A percentile compares a stretch with the other conserved stretches of the same genome.
Conservation (phyloP, 805 yeast genomes). For the Nakazawaea ambrosiae region DNA sequence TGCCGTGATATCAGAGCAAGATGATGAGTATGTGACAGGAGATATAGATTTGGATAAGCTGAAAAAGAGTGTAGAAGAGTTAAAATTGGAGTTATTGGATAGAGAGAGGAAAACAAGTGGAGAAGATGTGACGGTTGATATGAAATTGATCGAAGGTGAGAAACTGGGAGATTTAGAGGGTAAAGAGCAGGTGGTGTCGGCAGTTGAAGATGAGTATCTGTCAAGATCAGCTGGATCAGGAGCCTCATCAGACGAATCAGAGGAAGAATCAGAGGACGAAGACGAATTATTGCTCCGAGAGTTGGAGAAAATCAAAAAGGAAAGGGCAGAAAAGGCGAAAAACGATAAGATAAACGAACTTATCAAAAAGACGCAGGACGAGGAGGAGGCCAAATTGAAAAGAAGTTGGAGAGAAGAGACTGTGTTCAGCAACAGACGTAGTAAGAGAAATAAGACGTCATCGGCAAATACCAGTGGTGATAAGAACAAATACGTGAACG, state of each 20-base stretch:
- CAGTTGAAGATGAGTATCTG: slow-evolving; percentile 1
- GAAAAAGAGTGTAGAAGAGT: slow-evolving; percentile 14
- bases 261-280: slow-evolving; percentile 39
- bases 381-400: slow-evolving; percentile 12
- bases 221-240: too few relatives aligned
- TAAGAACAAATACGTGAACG: slow-evolving; percentile 18
- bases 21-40: slow-evolving; percentile 19
- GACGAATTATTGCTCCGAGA: slow-evolving; percentile 23
- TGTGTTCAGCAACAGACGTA: slow-evolving; percentile 19
- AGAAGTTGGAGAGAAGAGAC: slow-evolving; percentile 29
- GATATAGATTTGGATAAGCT: slow-evolving; percentile 11
- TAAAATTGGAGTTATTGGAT: slow-evolving; percentile 14
- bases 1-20: slow-evolving; percentile 34
- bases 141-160: neutral
- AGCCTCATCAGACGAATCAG: neutral
- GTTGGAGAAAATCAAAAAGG: slow-evolving; percentile 27
- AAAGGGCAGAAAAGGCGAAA: slow-evolving; percentile 18
- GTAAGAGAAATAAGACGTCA: slow-evolving; percentile 16
- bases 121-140: neutral
- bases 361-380: slow-evolving; percentile 16
- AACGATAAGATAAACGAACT: slow-evolving; percentile 19
- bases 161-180: neutral
- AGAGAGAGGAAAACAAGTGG: slow-evolving; percentile 7
- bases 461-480: neutral
- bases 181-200: neutral